Base-by-base conservation (phyloP, 352 stramenopile genomes). In the Phytopythium helicoides region DNA sequence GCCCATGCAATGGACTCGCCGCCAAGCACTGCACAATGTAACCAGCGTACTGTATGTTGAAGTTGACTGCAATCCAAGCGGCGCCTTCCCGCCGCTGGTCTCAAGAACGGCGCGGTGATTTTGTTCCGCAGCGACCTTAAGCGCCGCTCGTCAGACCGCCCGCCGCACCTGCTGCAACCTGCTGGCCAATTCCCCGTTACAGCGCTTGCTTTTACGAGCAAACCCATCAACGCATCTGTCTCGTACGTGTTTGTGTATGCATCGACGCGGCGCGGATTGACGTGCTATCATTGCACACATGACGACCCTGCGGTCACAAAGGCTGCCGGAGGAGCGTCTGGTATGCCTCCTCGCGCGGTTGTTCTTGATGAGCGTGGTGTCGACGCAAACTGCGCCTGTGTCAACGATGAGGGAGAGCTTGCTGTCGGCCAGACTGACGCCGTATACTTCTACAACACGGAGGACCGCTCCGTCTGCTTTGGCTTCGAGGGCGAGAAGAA, bases 401-500 rank as follows among this genome's bases (percentile, higher is more conserved):
- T 93, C 47, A 94, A 90, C 46, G 85, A 94, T 19, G 85, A 93
- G 41, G 85, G 82, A 22, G 82, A 94, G 40, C 84, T 94, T 11
- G 82, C 81, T 3, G 78, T 94, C 3, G 85, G 85, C 1, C 85
- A 95, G 60, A 86, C 79, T 0, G 87, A 95, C 54, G 85, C 80
- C 8, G 80, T 96, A 12, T 96, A 95, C 65, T 95, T 94, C 48
- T 96, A 95, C 75, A 92, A 81, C 19, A 87, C 78, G 1, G 86
- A 96, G 60, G 87, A 96, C 31, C 84, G 86, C 6, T 86, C 77
- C 0, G 84, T 90, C n/a, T 93, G 84, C 52, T 92, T 94, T 64
- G 87, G 73, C 7, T 95, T 95, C 58, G 82, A 95, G 68, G 85
- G 85, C 26, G 85, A 94, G 48, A 94, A 95, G 58, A 89, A 89